phyloP scores from a whole-genome alignment of 768 basidiomycete species.

The Crepidotus variabilis region DNA sequence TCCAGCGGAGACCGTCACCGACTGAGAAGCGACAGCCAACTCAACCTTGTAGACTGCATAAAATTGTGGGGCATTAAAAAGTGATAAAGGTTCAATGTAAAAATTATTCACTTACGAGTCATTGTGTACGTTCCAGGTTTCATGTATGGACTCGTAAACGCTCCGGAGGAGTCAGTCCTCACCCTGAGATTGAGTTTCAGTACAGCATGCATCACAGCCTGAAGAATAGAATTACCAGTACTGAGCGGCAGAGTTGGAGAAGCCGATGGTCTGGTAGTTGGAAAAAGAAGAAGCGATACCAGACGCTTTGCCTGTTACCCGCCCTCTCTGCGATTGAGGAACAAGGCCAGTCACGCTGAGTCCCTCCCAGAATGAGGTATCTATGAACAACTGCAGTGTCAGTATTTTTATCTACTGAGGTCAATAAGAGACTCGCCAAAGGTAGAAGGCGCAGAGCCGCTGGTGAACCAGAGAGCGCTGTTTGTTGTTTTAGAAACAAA shows the following conservation, averaged over 20 bases:
- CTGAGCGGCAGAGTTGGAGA: conserved; percentile 25
- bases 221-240: conserved; percentile 22
- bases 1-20: conserved; percentile 24
- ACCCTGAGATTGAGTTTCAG: conserved; percentile 17
- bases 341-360: conserved; percentile 22
- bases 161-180: conserved; percentile 24
- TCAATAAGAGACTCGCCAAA: conserved; percentile 14
- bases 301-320: conserved; percentile 26
- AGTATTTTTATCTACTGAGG: neutral
- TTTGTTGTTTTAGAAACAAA: neutral
- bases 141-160: conserved; percentile 36
- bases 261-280: conserved; percentile 19
- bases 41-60: conserved; percentile 33
- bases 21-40: conserved; percentile 23
- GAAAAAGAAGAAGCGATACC: conserved; percentile 21
- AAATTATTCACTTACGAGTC: conserved; percentile 24
- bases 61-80: neutral
- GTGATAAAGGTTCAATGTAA: neutral
- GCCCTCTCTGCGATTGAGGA: conserved; percentile 20
- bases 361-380: conserved; percentile 27
- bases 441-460: conserved; percentile 27
- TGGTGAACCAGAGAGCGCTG: conserved; percentile 35
- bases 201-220: neutral
- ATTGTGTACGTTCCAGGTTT: conserved; percentile 42
- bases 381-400: conserved; percentile 7